Base-by-base conservation (phyloP, 1,284 basidiomycete genomes). In the Meira miltonrushii region DNA sequence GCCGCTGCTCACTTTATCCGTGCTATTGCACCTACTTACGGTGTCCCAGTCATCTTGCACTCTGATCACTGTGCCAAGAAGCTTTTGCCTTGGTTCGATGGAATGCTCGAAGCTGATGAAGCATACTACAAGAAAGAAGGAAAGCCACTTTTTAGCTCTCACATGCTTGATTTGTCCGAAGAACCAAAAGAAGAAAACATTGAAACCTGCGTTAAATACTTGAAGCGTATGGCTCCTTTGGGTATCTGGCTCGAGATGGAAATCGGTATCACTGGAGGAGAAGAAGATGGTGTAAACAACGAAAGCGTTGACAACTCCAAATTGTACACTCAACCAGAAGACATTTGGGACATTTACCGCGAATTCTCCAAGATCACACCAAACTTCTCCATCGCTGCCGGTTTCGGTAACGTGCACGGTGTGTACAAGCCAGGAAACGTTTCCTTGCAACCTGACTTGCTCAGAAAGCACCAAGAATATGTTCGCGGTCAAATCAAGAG, bases 81-180 rank as follows among this genome's bases (percentile, higher is more conserved):
- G 82, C 90, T 98, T 67, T 87, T 99, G 61, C 93, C 89, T 13
- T 99, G 95, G 95, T 96, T 97, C 82, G 95, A 98, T 79, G 94
- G 92, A 66, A 97, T 99, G 95, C 90, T 98, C 79, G 88, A 87
- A 57, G 94, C 94, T 60, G 88, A 98, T 80, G 90, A 96, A 82
- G 89, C 84, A 28, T 92, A 95, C 84, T 95, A 84, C 85, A 91
- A 90, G 81, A 81, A 75, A 72, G 85, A 95, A 83, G 85, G 87
- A 67, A 90, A 91, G 79, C 86, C 95, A 50, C 87, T 98, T 62
- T 97, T 94, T 85, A 94, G 55, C 64, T 97, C 94, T 40, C 95
- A 99, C 89, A 99, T 99, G 95, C 87, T 99, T 72, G 95, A 98
- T 81, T 86, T 99, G 70, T 97, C 93, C 57, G 95, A 99, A 79